phyloP scores from a whole-genome alignment of 1,139 yeast genomes.

The Lipomyces yarrowii region DNA sequence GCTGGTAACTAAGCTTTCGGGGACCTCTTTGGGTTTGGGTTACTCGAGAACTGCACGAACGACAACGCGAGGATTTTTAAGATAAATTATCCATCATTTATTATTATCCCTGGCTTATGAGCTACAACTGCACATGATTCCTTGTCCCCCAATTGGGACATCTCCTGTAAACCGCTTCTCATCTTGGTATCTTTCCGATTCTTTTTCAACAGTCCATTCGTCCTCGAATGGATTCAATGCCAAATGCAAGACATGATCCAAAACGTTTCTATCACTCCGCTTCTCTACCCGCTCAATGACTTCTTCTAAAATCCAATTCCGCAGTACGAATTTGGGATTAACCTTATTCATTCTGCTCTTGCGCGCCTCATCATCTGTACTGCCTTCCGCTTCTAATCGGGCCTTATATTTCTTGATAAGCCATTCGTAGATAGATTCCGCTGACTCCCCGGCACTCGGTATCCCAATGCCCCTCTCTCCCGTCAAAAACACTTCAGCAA shows the following conservation, averaged over 20 bases:
- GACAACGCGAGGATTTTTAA: too few relatives aligned
- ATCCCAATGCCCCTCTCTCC: conserved; percentile 39
- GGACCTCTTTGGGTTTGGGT: too few relatives aligned
- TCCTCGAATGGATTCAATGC: conserved; percentile 44
- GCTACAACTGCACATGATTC: conserved; percentile 32
- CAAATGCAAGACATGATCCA: conserved; percentile 43
- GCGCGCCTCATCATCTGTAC: conserved; percentile 45
- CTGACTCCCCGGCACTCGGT: conserved; percentile 41
- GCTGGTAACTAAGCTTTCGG: too few relatives aligned
- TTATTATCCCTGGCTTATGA: conserved; percentile 8
- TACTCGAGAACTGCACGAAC: too few relatives aligned
- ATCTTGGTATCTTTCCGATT: conserved; percentile 31
- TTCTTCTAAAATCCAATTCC: conserved; percentile 85
- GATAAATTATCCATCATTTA: background rate
- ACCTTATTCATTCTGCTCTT: conserved; percentile 47
- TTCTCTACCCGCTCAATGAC: conserved; percentile 53
- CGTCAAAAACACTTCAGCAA: conserved; percentile 47
- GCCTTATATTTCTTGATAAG: conserved; percentile 43
- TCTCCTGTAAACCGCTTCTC: conserved; percentile 37
- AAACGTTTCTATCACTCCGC: conserved; percentile 35
- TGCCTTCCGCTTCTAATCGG: conserved; percentile 47
- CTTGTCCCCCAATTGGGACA: conserved; percentile 29
- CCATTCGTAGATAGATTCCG: conserved; percentile 45
- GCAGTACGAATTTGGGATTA: conserved; percentile 82
- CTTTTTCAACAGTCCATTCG: conserved; percentile 40